A percentile compares a stretch with the other conserved stretches of the same genome.
Evolutionary conservation across 805 yeast genomes (phyloP).

Genomic region (Danielia reshetovae): DNA sequence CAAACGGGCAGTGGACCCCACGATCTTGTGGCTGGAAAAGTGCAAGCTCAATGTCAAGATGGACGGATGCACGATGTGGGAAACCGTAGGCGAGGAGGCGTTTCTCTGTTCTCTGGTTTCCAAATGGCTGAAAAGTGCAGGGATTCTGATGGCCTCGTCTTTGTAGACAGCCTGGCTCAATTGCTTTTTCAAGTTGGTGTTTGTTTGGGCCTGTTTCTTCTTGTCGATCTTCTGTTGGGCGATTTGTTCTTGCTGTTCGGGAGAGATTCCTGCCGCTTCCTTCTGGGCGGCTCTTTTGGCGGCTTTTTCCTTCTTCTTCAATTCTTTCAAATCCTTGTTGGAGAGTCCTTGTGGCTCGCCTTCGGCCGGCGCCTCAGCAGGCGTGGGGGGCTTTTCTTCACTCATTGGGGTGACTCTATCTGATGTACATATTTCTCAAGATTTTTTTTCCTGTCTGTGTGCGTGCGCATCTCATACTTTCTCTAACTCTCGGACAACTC

Average conservation of each 20-base stretch:
- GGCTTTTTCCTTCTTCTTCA: constrained; percentile 85
- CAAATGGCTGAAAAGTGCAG: constrained; percentile 71
- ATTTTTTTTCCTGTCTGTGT: too few relatives aligned
- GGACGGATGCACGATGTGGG: constrained; percentile 81
- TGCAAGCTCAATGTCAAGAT: constrained; percentile 74
- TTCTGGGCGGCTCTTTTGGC: constrained; percentile 89
- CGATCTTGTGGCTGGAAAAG: constrained; percentile 77
- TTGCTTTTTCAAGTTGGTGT: constrained; percentile 51
- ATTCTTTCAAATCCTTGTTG: constrained; percentile 81
- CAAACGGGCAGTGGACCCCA: constrained; percentile 87
- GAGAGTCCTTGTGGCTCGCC: constrained; percentile 32
- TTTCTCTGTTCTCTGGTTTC: constrained; percentile 74
- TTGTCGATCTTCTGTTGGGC: constrained; percentile 42
- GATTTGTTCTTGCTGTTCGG: constrained; percentile 40
- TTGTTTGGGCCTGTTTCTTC: constrained; percentile 38
- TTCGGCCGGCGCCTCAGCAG: constrained; percentile 4
- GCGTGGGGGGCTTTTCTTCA: constrained; percentile 6
- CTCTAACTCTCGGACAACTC: constrained; percentile 29
- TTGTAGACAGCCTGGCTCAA: constrained; percentile 48
- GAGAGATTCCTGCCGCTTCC: constrained; percentile 56
- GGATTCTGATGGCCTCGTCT: constrained; percentile 44
- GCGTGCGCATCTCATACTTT: neutral
- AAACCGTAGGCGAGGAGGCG: constrained; percentile 52
- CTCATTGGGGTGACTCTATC: constrained; percentile 2
- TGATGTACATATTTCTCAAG: too few relatives aligned